Percentiles rank a stretch among this genome's conserved stretches.
These are phyloP conservation scores for Colletotrichum truncatum DNA, from an alignment of 2,329 filamentous ascomycete genomes.

Conservation along the genomic window DNA sequence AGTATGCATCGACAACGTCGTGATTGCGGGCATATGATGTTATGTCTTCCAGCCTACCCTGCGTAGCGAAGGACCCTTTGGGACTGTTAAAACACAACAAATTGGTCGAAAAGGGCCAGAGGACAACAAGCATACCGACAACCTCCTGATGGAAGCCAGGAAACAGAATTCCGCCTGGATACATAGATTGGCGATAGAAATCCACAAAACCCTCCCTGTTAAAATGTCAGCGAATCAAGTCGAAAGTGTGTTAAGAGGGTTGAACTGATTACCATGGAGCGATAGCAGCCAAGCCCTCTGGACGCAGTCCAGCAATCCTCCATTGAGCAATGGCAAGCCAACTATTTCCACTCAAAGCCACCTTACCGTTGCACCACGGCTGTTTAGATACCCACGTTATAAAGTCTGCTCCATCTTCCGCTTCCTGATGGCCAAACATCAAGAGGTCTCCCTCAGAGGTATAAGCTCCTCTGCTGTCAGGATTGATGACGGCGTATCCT, in stretches of 20 bases:
- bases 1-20: not conserved
- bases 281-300: not conserved
- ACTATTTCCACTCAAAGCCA: not conserved
- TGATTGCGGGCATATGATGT: not conserved
- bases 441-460: not conserved
- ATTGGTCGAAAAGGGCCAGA: accelerated
- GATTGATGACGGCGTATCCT: not conserved
- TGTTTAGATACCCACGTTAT: not conserved
- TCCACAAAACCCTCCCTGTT: not conserved
- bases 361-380: not conserved
- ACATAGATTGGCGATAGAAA: not conserved
- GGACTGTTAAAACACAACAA: accelerated
- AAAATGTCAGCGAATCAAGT: not conserved
- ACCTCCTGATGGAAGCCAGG: not conserved
- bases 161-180: not conserved
- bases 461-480: not conserved
- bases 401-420: not conserved
- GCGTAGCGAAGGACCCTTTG: not conserved
- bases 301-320: not conserved
- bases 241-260: too few species aligned
- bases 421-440: not conserved
- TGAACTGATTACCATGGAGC: not conserved
- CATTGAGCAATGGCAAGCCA: not conserved
- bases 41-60: not conserved
- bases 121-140: not conserved